Evolutionary conservation across 1,284 basidiomycete species (phyloP).

Genomic region (Gomphus sp.): DNA sequence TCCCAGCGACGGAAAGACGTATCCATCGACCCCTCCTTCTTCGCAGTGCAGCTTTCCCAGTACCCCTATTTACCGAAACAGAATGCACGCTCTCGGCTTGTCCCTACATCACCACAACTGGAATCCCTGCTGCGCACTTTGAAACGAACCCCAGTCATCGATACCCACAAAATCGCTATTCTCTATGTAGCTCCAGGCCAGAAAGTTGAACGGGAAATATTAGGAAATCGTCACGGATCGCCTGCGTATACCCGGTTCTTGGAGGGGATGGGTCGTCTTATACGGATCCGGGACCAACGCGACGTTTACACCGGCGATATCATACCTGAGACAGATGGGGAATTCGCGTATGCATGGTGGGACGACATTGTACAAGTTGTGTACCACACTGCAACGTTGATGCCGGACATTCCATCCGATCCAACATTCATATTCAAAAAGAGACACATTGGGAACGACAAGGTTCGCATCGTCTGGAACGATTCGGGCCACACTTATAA

Average conservation of each 20-base stretch:
- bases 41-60: slow-evolving; percentile 81
- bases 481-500: slow-evolving; percentile 82
- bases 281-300: slow-evolving; percentile 83
- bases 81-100: slow-evolving; percentile 29
- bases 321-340: slow-evolving; percentile 81
- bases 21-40: slow-evolving; percentile 77
- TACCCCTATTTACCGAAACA: slow-evolving; percentile 48
- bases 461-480: slow-evolving; percentile 95
- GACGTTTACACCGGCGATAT: slow-evolving; percentile 95
- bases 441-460: slow-evolving; percentile 91
- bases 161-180: slow-evolving; percentile 95
- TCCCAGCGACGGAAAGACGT: slow-evolving; percentile 84
- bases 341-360: slow-evolving; percentile 98
- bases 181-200: slow-evolving; percentile 95
- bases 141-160: slow-evolving; percentile 89
- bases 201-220: slow-evolving; percentile 76
- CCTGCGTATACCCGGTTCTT: slow-evolving; percentile 92
- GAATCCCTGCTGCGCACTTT: slow-evolving; percentile 57
- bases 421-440: slow-evolving; percentile 78
- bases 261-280: slow-evolving; percentile 80
- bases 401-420: slow-evolving; percentile 76
- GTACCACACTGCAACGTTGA: slow-evolving; percentile 95
- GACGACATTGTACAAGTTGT: slow-evolving; percentile 95
- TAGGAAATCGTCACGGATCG: slow-evolving; percentile 88
- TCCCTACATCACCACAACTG: slow-evolving; percentile 48